Evolutionary conservation across 495 filamentous ascomycete genomes (phyloP), one percentile per base, ranked within the genome.

Genomic region (Talaromyces nanjingensis): DNA sequence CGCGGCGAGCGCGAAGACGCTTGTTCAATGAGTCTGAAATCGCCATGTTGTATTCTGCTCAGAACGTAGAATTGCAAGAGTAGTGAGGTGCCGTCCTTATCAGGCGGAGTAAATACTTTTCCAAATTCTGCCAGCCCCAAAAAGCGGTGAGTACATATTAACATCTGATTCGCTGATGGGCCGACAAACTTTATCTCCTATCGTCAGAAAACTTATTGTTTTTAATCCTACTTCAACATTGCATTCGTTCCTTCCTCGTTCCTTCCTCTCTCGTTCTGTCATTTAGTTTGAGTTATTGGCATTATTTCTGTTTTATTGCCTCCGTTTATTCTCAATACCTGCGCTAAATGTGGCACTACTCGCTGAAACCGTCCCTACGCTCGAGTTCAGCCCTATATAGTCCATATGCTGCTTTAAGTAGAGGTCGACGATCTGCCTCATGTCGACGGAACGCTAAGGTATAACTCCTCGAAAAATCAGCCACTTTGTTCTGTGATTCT

Each of bases 1-100:
- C 86, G 37, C 79, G 79, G 34, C 81, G 75, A 0, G 84, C 83
- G 47, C 81, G 81, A 37, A 89, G 83, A 52, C 87, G 79, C 63
- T 86, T 79, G 67, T 88, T 81, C 8, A 90, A 71, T 29, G 73
- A 75, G 63, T 78, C 75, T n/a, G 74, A 69, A 63, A 81, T 77
- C 25, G 74, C 74, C 82, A 83, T 83, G 18, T 42, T 22, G 34
- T 20, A 20, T 29, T 58, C 63, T 12, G n/a, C 3, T 20, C 14
- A 4, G 33, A 37, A 39, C 3, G 14, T 42, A 16, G 37, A 42
- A 42, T 16, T n/a, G 37, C 0, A 42, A 3, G 33, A 11, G 33
- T 37, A 12, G 9, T 37, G 37, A 42, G 37, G 14, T 42, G 37
- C 37, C 14, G 16, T 42, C 12, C 29, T 34, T 27, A 31, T 39